These are phyloP conservation scores for Hypericum perforatum DNA, from an alignment of 345 rosid species.

Conservation along the genomic window DNA sequence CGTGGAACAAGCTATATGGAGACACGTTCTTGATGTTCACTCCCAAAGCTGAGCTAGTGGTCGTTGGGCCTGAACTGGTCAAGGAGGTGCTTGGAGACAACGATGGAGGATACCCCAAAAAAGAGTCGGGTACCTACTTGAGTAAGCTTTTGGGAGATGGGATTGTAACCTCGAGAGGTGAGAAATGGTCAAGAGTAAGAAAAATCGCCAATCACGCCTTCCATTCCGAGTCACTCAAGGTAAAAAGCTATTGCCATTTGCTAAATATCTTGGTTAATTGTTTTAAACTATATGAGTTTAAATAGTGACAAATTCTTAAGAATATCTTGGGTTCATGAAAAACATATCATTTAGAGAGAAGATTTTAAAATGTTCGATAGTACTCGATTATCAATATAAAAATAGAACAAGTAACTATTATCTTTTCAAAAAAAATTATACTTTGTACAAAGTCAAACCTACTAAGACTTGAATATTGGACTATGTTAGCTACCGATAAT, in stretches of 20 bases:
- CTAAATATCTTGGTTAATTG: not conserved
- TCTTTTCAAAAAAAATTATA: too few species aligned
- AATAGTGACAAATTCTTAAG: not conserved
- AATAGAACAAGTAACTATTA: too few species aligned
- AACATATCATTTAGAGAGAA: too few species aligned
- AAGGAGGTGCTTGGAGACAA: conserved; percentile 15
- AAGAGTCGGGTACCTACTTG: not conserved
- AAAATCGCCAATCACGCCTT: conserved; percentile 16
- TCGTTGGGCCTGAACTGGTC: conserved; percentile 28
- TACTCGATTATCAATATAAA: too few species aligned
- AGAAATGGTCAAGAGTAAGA: conserved; percentile 17
- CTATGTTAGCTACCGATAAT: too few species aligned
- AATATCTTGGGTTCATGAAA: too few species aligned
- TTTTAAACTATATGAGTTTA: not conserved
- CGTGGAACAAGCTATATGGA: conserved; percentile 26
- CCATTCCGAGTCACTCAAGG: conserved; percentile 11
- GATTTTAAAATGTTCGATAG: too few species aligned
- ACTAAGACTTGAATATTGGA: too few species aligned
- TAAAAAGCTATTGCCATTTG: too few species aligned
- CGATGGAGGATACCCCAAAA: conserved; percentile 8
- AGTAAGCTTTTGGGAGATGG: conserved; percentile 11
- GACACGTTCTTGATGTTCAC: conserved; percentile 20
- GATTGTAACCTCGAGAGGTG: conserved; percentile 8
- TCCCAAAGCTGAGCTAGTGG: conserved; percentile 23
- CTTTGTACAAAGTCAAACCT: too few species aligned